These are phyloP conservation scores for Pleurozium schreberi DNA, from an alignment of 225 moss, liverwort and hornwort genomes.

Conservation along the genomic window DNA sequence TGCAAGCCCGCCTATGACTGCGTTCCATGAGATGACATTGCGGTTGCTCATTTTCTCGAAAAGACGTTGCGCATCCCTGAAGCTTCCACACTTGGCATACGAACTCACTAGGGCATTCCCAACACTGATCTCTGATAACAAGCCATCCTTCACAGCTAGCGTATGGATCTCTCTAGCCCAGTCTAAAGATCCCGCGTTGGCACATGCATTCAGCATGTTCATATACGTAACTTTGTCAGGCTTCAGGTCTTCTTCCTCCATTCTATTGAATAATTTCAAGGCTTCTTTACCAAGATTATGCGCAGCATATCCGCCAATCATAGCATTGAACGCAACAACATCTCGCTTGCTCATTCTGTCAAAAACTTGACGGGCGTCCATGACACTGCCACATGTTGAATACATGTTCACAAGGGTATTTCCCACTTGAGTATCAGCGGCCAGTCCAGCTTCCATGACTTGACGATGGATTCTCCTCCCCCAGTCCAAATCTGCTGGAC, in stretches of 20 bases:
- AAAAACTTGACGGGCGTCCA: slow-evolving; percentile 23
- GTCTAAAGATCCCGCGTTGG: slow-evolving; percentile 25
- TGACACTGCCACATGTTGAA: slow-evolving; percentile 18
- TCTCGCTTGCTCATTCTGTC: slow-evolving; percentile 26
- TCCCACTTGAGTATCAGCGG: slow-evolving; percentile 7
- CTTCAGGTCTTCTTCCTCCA: slow-evolving; percentile 13
- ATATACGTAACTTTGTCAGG: slow-evolving; percentile 33
- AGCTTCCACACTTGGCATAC: slow-evolving; percentile 43
- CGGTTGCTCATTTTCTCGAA: slow-evolving; percentile 27
- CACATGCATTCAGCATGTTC: slow-evolving; percentile 28
- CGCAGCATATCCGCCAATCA: slow-evolving; percentile 29
- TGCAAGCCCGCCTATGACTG: slow-evolving; percentile 36
- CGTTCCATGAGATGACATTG: slow-evolving; percentile 36
- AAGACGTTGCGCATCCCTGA: slow-evolving; percentile 18
- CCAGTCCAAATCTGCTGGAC: slow-evolving; percentile 11
- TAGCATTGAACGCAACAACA: slow-evolving; percentile 27
- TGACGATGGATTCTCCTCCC: slow-evolving; percentile 21
- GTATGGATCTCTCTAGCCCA: slow-evolving; percentile 13
- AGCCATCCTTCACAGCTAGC: slow-evolving; percentile 1
- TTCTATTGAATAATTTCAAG: slow-evolving; percentile 7
- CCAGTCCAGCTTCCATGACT: slow-evolving; percentile 12
- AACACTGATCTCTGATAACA: slow-evolving; percentile 1
- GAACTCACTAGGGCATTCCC: slow-evolving; percentile 25
- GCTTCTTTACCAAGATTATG: slow-evolving; percentile 20
- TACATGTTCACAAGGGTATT: slow-evolving; percentile 42